A percentile compares a stretch with the other conserved stretches of the same genome.
phyloP scores from a whole-genome alignment of 805 yeast genomes.

The Nakazawaea anatomiae region DNA sequence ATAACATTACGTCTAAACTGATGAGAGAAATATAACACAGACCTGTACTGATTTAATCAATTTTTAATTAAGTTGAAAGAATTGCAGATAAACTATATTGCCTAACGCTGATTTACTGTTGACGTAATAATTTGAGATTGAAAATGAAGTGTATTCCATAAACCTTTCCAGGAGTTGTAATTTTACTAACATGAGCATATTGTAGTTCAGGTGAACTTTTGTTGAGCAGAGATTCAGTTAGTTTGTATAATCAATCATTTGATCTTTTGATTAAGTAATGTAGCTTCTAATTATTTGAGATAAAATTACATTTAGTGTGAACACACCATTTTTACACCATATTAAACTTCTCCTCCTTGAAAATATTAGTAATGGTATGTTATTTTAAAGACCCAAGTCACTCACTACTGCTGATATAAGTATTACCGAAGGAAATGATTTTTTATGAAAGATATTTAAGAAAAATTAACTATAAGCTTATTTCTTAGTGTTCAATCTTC shows the following conservation, averaged over 20 bases:
- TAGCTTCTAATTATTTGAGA: too few species aligned
- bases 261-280: too few species aligned
- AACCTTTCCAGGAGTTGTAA: too few species aligned
- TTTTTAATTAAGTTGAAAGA: slow-evolving; percentile 15
- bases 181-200: neutral
- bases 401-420: slow-evolving; percentile 2
- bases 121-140: slow-evolving; percentile 17
- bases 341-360: too few species aligned
- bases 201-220: neutral
- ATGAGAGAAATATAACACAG: slow-evolving; percentile 46
- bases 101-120: slow-evolving; percentile 25
- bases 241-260: too few species aligned
- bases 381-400: too few species aligned
- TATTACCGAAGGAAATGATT: neutral
- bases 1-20: slow-evolving; percentile 14
- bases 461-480: slow-evolving; percentile 34
- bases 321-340: too few species aligned
- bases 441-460: neutral
- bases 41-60: slow-evolving; percentile 44
- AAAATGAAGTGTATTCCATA: too few species aligned
- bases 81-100: slow-evolving; percentile 28
- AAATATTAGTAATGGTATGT: too few species aligned
- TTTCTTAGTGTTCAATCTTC: slow-evolving; percentile 99
- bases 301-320: too few species aligned
- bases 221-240: too few species aligned